Evolutionary conservation across 257 asterid genomes (phyloP), one percentile per base, ranked within the genome.

Genomic region (Salvia splendens): DNA sequence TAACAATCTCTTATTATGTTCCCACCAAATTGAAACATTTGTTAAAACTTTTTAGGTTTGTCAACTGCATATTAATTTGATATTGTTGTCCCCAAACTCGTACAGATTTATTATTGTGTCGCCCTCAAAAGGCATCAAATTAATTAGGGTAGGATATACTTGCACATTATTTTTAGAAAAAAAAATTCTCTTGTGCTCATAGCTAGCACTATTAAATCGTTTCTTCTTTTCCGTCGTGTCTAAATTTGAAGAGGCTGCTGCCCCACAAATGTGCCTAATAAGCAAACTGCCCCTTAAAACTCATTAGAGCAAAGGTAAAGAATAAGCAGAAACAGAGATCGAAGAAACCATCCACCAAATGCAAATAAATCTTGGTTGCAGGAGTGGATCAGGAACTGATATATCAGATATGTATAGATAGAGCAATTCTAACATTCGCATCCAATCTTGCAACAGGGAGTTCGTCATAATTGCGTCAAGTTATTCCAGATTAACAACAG

Each of bases 201-300:
- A 20, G 0, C 24, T 20, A 20, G 24, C 24, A 20, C 24, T 20
- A 20, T 20, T 20, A 20, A 20, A n/a, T n/a, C n/a, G 0, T 20
- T 20, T 1, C 1, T 20, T 20, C 1, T 1, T 20, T 1, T 1
- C 84, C 86, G 95, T 15, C 85, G 74, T 81, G 72, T 79, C 55
- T 81, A 77, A 83, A 75, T 53, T 69, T 84, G 55, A 80, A 64
- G 66, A 75, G 71, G 72, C 54, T 87, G 40, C 52, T 81, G 5
- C 87, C 88, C 32, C 72, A 81, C 6, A 78, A 32, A 51, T 80
- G 17, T 87, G 95, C 17, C 45, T 90, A 28, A 81, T 75, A 48
- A 75, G 36, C 67, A 87, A 76, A 38, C 59, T 89, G 4, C 87
- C 82, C 20, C 68, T 66, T 84, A 82, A n/a, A 81, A 56, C 82